Evolutionary conservation across 768 basidiomycete genomes (phyloP), one percentile per base, ranked within the genome.

Genomic region (Collybiopsis confluens): DNA sequence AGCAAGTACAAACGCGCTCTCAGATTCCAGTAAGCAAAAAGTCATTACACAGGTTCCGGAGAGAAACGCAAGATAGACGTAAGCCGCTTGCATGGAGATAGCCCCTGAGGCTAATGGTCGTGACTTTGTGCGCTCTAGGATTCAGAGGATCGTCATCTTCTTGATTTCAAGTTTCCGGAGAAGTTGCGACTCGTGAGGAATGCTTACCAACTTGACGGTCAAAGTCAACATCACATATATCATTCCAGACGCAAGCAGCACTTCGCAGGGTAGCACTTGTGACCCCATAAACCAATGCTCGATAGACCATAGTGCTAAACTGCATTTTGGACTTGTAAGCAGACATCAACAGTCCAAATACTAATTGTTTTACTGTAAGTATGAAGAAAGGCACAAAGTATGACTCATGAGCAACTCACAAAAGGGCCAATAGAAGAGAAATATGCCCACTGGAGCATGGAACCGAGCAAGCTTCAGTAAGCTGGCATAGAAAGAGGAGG

Each of bases 201-300:
- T 3, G 28, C 64, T 37, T 27, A 62, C 64, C 65, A 21, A 66
- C 65, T 57, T 58, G 56, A 40, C 56, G 55, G 45, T 66, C 65
- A n/a, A 64, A 57, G 21, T 66, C 61, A 7, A 48, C 42, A 37
- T 66, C 65, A 43, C 58, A 60, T 26, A 66, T 64, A 33, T 66
- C 65, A 44, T 66, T 65, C n/a, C 62, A 57, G 33, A 64, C 55
- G 56, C 65, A 65, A 16, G 62, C 65, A 3, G 65, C 62, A 15
- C 59, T 56, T 16, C 61, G 65, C 6, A 65, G 28, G 11, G 59
- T 33, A 10, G 54, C 59, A 11, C 60, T 56, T 16, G 46, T 54
- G 27, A 64, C 50, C 30, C 35, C 45, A 49, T 50, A 56, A 38
- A 43, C 48, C 37, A 55, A 48, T 5, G 58, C 56, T 8, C 47